Evolutionary conservation across 768 basidiomycete species (phyloP), one percentile per base, ranked within the genome.

Genomic region (Amanita muscaria): DNA sequence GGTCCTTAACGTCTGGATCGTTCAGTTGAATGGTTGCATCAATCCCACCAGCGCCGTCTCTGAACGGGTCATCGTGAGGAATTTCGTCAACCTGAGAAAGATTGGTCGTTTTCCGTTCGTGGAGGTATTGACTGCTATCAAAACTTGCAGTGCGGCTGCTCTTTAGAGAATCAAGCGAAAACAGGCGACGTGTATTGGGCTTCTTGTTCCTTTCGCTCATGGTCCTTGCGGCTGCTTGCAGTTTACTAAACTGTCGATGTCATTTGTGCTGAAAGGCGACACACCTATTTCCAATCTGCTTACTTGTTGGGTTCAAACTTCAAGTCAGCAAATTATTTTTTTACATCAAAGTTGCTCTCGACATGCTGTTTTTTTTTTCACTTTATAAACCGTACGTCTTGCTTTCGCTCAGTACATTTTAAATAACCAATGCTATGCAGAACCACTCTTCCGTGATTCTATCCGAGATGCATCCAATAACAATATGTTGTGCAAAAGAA

Each of bases 161-260:
- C 36, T 57, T 55, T 12, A 58, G 32, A 34, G 48, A 34, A 27
- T 62, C 60, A 32, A 59, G 59, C 6, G 60, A 59, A 35, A 62
- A 51, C 5, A 62, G 42, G 30, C 59, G 55, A 43, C 52, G 52
- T 16, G 53, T 46, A 39, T 22, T 18, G 25, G 31, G 23, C 21
- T 31, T 46, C 29, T 23, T 39, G 35, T 19, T 27, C 23, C 18
- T 27, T 24, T 35, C 36, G 23, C 18, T 32, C 44, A 45, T 45
- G 14, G 15, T 15, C 27, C 8, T 30, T 21, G 15, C n/a, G 3
- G 9, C 10, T 27, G 16, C 18, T 2, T 25, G 11, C 23, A 40
- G 11, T 27, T 40, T 21, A 11, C 5, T 4, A 22, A 18, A 40
- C 11, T 8, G 14, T 27, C n/a, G 11, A 11, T 4, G 4, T 15